Conservation (phyloP, 148 eudicot genomes). For the Rhododendron williamsianum region DNA sequence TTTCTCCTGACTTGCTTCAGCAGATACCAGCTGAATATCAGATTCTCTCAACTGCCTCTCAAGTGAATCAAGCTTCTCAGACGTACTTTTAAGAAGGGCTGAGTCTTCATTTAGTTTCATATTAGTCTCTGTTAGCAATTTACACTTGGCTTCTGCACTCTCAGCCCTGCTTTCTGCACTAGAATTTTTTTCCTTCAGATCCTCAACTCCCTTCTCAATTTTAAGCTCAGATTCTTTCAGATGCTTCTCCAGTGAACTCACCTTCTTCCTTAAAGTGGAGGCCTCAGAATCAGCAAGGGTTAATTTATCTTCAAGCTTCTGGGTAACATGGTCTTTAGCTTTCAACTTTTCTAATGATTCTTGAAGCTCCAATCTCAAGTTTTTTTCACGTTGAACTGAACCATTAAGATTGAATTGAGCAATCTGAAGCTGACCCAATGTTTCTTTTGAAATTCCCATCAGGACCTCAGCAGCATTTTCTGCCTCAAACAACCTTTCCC, state of each 20-base stretch:
- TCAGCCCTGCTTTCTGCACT: constrained; percentile 41
- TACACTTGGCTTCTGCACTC: constrained; percentile 43
- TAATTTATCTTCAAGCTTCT: constrained; percentile 19
- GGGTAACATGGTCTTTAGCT: constrained; percentile 28
- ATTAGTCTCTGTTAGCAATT: constrained; percentile 43
- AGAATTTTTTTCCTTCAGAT: constrained; percentile 28
- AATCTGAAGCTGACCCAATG: constrained; percentile 46
- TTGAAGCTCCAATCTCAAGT: constrained; percentile 41
- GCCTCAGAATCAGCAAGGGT: constrained; percentile 27
- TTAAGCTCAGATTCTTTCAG: constrained; percentile 29
- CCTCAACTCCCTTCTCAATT: constrained; percentile 23
- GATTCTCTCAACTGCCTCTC: constrained; percentile 58
- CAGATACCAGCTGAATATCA: constrained; percentile 47
- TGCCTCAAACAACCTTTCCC: constrained; percentile 64
- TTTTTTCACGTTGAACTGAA: constrained; percentile 48
- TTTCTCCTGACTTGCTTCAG: constrained; percentile 80
- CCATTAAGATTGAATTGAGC: constrained; percentile 42
- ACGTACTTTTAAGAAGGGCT: constrained; percentile 24
- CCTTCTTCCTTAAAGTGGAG: constrained; percentile 33
- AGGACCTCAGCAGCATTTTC: constrained; percentile 67
- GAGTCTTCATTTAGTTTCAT: constrained; percentile 43
- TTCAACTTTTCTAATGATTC: constrained; percentile 34
- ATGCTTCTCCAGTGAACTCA: constrained; percentile 35
- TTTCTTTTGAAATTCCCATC: constrained; percentile 56
- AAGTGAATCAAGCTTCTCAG: constrained; percentile 41